Evolutionary conservation across 129 eudicot species (phyloP).

Genomic region (Erigeron canadensis): DNA sequence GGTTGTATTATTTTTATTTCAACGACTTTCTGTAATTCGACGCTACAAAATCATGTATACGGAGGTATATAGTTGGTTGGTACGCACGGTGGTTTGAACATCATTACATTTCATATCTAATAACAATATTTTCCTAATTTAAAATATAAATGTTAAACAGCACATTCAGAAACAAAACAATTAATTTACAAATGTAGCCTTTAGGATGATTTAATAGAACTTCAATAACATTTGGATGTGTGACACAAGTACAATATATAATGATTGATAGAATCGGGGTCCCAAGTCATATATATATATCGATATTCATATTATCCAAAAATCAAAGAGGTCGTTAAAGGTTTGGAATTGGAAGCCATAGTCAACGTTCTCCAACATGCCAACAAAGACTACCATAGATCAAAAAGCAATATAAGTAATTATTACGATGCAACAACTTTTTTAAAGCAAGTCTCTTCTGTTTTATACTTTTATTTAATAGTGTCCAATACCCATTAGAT

Average conservation of each 20-base stretch:
- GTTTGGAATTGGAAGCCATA: neutral
- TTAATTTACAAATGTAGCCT: neutral
- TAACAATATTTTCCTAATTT: no score
- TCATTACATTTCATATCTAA: no score
- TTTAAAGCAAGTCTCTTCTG: neutral
- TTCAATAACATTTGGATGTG: slow-evolving; percentile 20
- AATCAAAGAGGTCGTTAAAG: slow-evolving; percentile 21
- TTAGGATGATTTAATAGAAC: slow-evolving; percentile 18
- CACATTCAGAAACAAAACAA: neutral
- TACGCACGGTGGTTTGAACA: no score
- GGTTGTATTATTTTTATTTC: no score
- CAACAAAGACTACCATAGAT: slow-evolving; percentile 25
- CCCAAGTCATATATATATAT: slow-evolving; percentile 7
- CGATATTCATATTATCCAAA: slow-evolving; percentile 11
- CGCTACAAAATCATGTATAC: no score
- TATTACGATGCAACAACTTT: slow-evolving; percentile 8
- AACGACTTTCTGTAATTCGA: no score
- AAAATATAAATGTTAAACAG: no score
- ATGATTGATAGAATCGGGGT: slow-evolving; percentile 27
- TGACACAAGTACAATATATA: slow-evolving; percentile 27
- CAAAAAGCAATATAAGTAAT: slow-evolving; percentile 22
- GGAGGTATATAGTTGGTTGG: no score
- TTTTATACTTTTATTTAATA: no score
- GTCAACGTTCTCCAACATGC: slow-evolving; percentile 31
- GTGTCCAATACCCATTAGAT: neutral